Evolutionary conservation across 495 filamentous ascomycete species (phyloP), one percentile per base, ranked within the genome.

Genomic region (Geopyxis carbonaria): DNA sequence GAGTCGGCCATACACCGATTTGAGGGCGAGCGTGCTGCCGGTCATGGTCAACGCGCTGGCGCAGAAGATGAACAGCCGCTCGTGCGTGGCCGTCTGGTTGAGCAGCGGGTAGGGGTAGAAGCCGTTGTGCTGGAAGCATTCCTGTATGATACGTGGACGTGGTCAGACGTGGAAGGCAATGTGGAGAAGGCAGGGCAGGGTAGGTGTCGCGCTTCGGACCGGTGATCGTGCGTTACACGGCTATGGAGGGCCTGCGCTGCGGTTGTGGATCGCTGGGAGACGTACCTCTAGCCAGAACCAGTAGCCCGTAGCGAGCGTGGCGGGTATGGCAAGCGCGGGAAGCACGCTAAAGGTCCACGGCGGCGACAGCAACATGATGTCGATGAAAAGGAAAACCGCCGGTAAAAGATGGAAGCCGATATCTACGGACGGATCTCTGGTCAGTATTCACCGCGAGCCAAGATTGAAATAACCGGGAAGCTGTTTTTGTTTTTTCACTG

Each of bases 271-370:
- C n/a, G n/a, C n/a, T n/a, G n/a, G n/a, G n/a, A n/a, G n/a, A n/a
- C n/a, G 16, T 67, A 67, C 55, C n/a, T 93, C 82, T 5, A 92
- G 69, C 85, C 85, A 92, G 41, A 76, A 68, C 81, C 81, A 93
- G 58, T 93, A 93, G 10, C 62, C 58, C 38, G 83, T 70, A 1
- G 80, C 81, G 42, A 91, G 61, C 13, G 51, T 47, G 22, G 64
- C 63, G 39, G 75, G 82, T 29, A 84, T 45, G 0, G 64, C 63
- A 30, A 85, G 60, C 0, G 76, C 68, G 2, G 72, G 68, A 0
- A 76, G 48, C 8, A 63, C 61, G 20, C 64, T 62, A 28, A 84
- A 70, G 0, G 76, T 78, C 79, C 80, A 92, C 0, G 85, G 85
- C 4, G 85, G 85, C 11, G 73, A 78, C 9, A 92, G 60, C 18